These are phyloP conservation scores for Yarrowia deformans DNA, from an alignment of 805 yeast genomes.

Conservation along the genomic window DNA sequence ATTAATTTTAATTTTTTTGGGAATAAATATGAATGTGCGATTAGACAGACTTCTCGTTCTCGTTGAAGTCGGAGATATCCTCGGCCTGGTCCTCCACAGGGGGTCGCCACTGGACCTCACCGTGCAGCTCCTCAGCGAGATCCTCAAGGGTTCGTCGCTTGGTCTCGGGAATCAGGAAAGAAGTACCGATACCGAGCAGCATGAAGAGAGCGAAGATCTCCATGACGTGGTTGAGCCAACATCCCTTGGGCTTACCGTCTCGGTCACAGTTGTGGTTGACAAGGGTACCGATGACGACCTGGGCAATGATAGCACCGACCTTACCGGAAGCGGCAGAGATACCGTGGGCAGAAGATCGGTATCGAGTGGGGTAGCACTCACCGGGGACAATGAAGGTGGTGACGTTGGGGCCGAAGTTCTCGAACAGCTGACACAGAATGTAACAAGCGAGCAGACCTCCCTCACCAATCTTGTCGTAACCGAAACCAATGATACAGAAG, in stretches of 20 bases:
- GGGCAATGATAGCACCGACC: conserved; percentile 67
- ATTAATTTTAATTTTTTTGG: conserved; percentile 24
- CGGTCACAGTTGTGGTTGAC: conserved; percentile 75
- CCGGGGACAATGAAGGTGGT: conserved; percentile 70
- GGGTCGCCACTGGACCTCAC: conserved; percentile 54
- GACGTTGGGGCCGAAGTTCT: conserved; percentile 71
- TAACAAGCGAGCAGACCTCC: conserved; percentile 59
- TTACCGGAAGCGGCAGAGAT: conserved; percentile 70
- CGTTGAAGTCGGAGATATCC: conserved; percentile 25
- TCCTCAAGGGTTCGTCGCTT: conserved; percentile 90
- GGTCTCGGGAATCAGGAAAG: conserved; percentile 84
- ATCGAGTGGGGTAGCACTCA: conserved; percentile 69
- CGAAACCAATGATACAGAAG: conserved; percentile 66
- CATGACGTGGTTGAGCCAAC: conserved; percentile 93
- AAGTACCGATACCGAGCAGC: conserved; percentile 73
- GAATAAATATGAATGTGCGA: conserved; percentile 6
- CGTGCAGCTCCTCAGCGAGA: conserved; percentile 80
- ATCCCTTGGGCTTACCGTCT: conserved; percentile 56
- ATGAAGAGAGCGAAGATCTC: conserved; percentile 93
- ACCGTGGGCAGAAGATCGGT: conserved; percentile 73
- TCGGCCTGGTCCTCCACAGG: conserved; percentile 14
- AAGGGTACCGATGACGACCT: conserved; percentile 61
- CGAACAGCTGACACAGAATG: conserved; percentile 67
- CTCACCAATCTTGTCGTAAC: conserved; percentile 51
- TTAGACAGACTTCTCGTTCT: conserved; percentile 35